phyloP scores from a whole-genome alignment of 306 rosid species.

The Lupinus albus region DNA sequence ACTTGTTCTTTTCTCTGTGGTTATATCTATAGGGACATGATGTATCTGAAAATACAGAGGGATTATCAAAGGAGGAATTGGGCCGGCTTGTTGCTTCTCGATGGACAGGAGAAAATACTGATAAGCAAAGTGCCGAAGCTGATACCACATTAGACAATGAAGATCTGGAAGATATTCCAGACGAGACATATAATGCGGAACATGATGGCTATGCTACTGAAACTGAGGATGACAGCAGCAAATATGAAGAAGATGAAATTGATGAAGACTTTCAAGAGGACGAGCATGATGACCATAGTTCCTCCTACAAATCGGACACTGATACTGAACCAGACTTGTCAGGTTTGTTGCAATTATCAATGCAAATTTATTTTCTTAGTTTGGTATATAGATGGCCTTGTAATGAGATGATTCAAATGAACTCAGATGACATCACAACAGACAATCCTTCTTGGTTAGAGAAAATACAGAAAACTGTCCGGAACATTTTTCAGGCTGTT shows the following conservation, averaged over 20 bases:
- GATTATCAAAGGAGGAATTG: conserved; percentile 89
- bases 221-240: conserved; percentile 68
- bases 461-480: conserved; percentile 75
- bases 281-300: conserved; percentile 61
- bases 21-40: conserved; percentile 56
- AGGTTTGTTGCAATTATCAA: conserved; percentile 56
- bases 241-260: conserved; percentile 56
- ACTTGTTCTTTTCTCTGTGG: conserved; percentile 34
- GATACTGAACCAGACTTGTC: conserved; percentile 64
- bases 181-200: conserved; percentile 56
- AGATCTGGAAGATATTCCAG: conserved; percentile 47
- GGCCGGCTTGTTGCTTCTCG: conserved; percentile 99
- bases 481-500: conserved; percentile 66
- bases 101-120: conserved; percentile 85
- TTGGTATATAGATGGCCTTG: conserved; percentile 27
- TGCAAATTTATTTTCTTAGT: conserved; percentile 37
- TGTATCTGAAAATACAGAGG: conserved; percentile 63
- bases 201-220: conserved; percentile 81
- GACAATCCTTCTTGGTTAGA: conserved; percentile 84
- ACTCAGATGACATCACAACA: conserved; percentile 55
- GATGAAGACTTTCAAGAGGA: conserved; percentile 64
- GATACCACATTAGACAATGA: conserved; percentile 50
- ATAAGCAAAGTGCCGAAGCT: conserved; percentile 50
- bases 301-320: conserved; percentile 64
- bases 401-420: conserved; percentile 35